Conservation (phyloP, 2,329 filamentous ascomycete genomes). For the Scedosporium minutisporum region DNA sequence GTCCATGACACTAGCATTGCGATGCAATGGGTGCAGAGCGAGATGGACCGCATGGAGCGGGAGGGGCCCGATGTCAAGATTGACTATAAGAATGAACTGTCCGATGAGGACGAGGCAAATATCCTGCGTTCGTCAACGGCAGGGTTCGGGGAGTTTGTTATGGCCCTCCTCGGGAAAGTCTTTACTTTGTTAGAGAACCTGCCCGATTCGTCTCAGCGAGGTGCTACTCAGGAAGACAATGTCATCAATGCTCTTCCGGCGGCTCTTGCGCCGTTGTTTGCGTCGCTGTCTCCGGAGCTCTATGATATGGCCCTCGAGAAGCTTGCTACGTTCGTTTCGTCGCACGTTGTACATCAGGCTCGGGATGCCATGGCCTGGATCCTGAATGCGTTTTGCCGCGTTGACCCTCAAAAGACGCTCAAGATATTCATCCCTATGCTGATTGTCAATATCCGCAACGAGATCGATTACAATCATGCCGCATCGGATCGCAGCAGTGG, state of each 20-base stretch:
- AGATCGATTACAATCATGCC: slow-evolving; percentile 94
- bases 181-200: slow-evolving; percentile 94
- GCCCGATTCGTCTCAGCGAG: slow-evolving; percentile 79
- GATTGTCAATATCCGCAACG: slow-evolving; percentile 82
- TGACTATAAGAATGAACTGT: slow-evolving; percentile 73
- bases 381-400: slow-evolving; percentile 90
- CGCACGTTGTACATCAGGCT: slow-evolving; percentile 93
- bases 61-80: slow-evolving; percentile 79
- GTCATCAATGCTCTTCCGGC: slow-evolving; percentile 93
- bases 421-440: slow-evolving; percentile 86
- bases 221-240: slow-evolving; percentile 89
- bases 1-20: slow-evolving; percentile 68
- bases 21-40: slow-evolving; percentile 85
- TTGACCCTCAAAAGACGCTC: slow-evolving; percentile 85
- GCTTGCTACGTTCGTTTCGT: slow-evolving; percentile 80
- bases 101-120: slow-evolving; percentile 74
- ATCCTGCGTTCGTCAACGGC: slow-evolving; percentile 91
- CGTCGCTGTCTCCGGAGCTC: slow-evolving; percentile 82
- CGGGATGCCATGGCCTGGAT: slow-evolving; percentile 98
- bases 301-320: slow-evolving; percentile 90
- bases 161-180: slow-evolving; percentile 83
- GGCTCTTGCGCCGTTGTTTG: slow-evolving; percentile 81
- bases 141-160: slow-evolving; percentile 84
- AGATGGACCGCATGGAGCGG: slow-evolving; percentile 87
- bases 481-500: slow-evolving; percentile 91